phyloP scores from a whole-genome alignment of 768 basidiomycete genomes.

The Agaricus bisporus region DNA sequence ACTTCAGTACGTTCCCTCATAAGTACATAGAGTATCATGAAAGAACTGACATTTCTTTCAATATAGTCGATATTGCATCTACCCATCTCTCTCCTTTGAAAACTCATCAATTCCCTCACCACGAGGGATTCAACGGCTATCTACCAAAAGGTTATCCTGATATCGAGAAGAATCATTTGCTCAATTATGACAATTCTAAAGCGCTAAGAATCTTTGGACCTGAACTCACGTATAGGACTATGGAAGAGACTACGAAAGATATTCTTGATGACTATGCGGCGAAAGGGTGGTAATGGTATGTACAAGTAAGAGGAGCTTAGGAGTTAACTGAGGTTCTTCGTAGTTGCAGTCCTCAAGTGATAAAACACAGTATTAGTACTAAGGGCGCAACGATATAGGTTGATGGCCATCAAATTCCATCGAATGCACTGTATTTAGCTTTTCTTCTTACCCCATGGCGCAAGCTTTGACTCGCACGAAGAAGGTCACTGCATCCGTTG shows the following conservation, averaged over 20 bases:
- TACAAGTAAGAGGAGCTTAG: too few relatives aligned
- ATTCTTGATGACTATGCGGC: constrained; percentile 1
- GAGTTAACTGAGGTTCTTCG: too few relatives aligned
- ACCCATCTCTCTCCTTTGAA: too few relatives aligned
- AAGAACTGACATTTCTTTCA: not conserved
- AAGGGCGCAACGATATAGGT: too few relatives aligned
- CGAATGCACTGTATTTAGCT: too few relatives aligned
- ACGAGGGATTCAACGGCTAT: not conserved
- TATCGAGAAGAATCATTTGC: not conserved
- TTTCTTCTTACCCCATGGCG: too few relatives aligned
- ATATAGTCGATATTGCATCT: not conserved
- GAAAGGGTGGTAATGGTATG: not conserved
- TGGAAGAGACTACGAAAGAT: not conserved
- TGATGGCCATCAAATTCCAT: too few relatives aligned
- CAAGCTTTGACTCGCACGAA: too few relatives aligned
- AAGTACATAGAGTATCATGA: not conserved
- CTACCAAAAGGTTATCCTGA: not conserved
- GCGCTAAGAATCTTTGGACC: not conserved
- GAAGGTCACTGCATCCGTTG: too few relatives aligned
- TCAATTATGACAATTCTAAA: not conserved
- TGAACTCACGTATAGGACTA: not conserved
- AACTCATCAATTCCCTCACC: too few relatives aligned
- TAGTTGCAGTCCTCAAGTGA: too few relatives aligned
- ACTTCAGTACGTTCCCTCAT: not conserved
- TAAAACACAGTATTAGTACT: too few relatives aligned